Evolutionary conservation across 495 filamentous ascomycete species (phyloP).

Genomic region (Lentithecium fluviatile): DNA sequence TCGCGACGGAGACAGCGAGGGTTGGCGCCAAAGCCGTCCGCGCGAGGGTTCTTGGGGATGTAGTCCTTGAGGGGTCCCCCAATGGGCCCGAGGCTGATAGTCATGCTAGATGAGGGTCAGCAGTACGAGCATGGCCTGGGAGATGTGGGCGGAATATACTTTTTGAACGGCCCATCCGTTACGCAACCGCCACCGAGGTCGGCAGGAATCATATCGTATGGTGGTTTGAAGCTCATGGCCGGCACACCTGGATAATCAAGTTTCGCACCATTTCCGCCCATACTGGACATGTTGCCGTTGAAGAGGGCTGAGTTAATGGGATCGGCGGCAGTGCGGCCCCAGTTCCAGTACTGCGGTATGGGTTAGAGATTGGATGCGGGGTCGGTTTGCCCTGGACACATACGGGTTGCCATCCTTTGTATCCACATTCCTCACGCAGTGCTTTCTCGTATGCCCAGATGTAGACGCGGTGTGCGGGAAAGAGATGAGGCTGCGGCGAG

Average conservation of each 20-base stretch:
- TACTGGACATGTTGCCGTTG: conserved; percentile 59
- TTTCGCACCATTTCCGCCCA: conserved; percentile 61
- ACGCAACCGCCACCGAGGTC: conserved; percentile 67
- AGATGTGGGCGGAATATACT: conserved; percentile 4
- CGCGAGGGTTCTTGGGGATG: conserved; percentile 21
- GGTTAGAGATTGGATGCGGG: background rate
- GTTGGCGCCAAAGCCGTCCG: conserved; percentile 27
- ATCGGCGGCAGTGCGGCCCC: conserved; percentile 50
- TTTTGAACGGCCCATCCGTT: conserved; percentile 58
- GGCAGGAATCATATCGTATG: conserved; percentile 42
- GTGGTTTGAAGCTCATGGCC: conserved; percentile 12
- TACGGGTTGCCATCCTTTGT: conserved; percentile 34
- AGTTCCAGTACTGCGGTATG: conserved; percentile 61
- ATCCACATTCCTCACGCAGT: conserved; percentile 41
- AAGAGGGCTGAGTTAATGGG: conserved; percentile 58
- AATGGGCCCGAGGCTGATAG: conserved; percentile 25
- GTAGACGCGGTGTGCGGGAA: conserved; percentile 28
- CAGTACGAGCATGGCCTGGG: background rate
- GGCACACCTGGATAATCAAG: conserved; percentile 42
- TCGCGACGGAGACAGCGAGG: conserved; percentile 29
- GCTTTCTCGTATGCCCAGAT: conserved; percentile 33
- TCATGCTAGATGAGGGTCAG: conserved; percentile 17
- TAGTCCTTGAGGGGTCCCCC: conserved; percentile 6
- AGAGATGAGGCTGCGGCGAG: conserved; percentile 20
- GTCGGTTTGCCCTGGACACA: background rate